Evolutionary conservation across 345 rosid species (phyloP).

Genomic region (Populus euphratica): DNA sequence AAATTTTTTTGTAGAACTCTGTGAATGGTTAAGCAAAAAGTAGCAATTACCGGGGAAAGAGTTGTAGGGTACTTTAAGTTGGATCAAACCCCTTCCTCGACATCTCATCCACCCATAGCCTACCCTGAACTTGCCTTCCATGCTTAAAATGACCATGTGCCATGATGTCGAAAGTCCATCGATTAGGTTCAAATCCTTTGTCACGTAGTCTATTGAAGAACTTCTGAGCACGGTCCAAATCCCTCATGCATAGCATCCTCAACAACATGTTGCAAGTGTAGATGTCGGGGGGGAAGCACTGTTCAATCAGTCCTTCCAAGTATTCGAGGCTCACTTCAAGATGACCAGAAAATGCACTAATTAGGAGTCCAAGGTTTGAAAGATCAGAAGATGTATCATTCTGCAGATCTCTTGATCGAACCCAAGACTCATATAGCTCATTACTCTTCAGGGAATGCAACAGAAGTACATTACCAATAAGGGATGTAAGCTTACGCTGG

Average conservation of each 20-base stretch:
- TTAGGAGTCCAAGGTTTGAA: slow-evolving; percentile 52
- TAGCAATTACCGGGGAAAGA: neutral
- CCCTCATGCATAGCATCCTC: slow-evolving; percentile 36
- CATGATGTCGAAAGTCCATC: slow-evolving; percentile 50
- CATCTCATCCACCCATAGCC: slow-evolving; percentile 37
- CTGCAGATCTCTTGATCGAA: slow-evolving; percentile 32
- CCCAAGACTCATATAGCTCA: slow-evolving; percentile 60
- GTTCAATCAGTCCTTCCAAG: slow-evolving; percentile 49
- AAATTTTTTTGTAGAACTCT: slow-evolving; percentile 1
- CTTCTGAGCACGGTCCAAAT: slow-evolving; percentile 41
- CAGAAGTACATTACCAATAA: slow-evolving; percentile 68
- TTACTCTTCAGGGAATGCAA: slow-evolving; percentile 44
- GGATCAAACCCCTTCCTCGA: slow-evolving; percentile 24
- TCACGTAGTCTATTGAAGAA: slow-evolving; percentile 39
- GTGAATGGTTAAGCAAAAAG: neutral
- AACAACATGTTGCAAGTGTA: slow-evolving; percentile 65
- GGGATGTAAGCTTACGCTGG: slow-evolving; percentile 52
- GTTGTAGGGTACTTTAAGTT: neutral
- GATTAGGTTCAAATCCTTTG: slow-evolving; percentile 63
- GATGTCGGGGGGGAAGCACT: slow-evolving; percentile 54
- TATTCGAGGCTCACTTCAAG: slow-evolving; percentile 29
- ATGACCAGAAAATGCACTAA: slow-evolving; percentile 56
- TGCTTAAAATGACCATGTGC: slow-evolving; percentile 31
- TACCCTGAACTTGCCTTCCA: slow-evolving; percentile 39
- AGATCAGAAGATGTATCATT: slow-evolving; percentile 36